Evolutionary conservation across 306 rosid species (phyloP), one percentile per base, ranked within the genome.

Genomic region (Vicia villosa): DNA sequence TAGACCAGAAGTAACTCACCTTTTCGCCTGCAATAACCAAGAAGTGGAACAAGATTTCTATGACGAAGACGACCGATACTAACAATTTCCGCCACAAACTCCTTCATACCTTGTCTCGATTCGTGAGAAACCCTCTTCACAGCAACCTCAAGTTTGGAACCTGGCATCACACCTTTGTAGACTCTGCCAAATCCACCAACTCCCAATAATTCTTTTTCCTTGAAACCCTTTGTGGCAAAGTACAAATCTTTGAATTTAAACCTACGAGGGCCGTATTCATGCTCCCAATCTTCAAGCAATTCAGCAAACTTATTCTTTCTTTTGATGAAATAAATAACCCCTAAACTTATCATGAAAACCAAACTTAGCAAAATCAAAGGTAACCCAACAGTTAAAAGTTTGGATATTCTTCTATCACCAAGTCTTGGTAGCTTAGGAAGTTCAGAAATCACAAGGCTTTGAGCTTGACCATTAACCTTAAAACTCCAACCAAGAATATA

Each of bases 111-210:
- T 62, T 91, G 92, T 60, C 86, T 79, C 11, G 97, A 90, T 32
- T 86, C 85, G 58, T 84, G 97, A 2, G 90, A 84, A 11, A 88
- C 80, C 49, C 47, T 81, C 68, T 91, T 88, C 49, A 91, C 95
- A 1, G 90, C 95, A 10, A 91, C 80, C 61, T 86, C 86, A 11
- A 32, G n/a, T 34, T 84, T 83, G 14, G 88, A 81, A 22, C 64
- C 41, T 14, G 80, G 87, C 30, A 88, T 61, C 16, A 63, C 77
- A 9, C 97, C 97, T 80, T 69, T 86, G 70, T 84, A 88, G 43
- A 90, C 97, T 28, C 82, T 66, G 0, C 97, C 97, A 68, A 91
- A 88, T 51, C 95, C 97, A 14, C 97, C 97, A 16, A 51, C 56
- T 0, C 97, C 97, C 41, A 91, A 50, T 12, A 88, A 68, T 46